Base-by-base conservation (phyloP, 495 filamentous ascomycete genomes). In the Xylaria sp. region DNA sequence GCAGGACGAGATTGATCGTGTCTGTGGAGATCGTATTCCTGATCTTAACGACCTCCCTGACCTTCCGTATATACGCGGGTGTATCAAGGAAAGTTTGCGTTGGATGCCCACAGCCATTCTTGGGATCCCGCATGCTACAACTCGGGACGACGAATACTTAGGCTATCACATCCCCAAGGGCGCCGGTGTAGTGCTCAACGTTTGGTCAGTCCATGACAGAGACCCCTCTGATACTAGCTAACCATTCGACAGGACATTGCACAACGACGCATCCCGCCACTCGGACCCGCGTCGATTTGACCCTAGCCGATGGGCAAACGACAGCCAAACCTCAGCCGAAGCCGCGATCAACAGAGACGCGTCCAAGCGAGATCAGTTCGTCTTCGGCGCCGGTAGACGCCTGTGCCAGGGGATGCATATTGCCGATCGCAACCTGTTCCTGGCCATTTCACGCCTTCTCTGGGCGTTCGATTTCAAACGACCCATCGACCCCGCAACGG, bases 371-470 rank as follows among this genome's bases (percentile, higher is more conserved):
- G 62, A 65, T 21, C 62, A 75, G 21, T 77, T 80, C 2, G 76
- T 71, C 4, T 90, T 87, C 71, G 88, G 88, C 2, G 85, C 83
- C n/a, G 88, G 88, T 0, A 80, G 87, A 5, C 80, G 88, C 0
- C 76, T 87, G 7, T 90, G 88, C 62, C 82, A 83, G 0, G 88
- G 87, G 0, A 64, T 85, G 24, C 73, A 81, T 7, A 73, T 90
- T 0, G 89, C 88, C 0, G 88, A 89, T 52, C 78, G 79, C 1
- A 85, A 77, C 4, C 57, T 90, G 11, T 89, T 81, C 70, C 29
- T 88, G 0, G 79, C 71, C 26, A 75, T 85, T 4, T 78, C 85
- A 0, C 77, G 83, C 29, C 67, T 86, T 0, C 69, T 91, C 19
- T 86, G 86, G 70, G 84, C 80, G 0, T 90, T 89, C 69, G 70